These are phyloP conservation scores for Magnaporthiopsis poae DNA, from an alignment of 2,329 filamentous ascomycete genomes.

Conservation along the genomic window DNA sequence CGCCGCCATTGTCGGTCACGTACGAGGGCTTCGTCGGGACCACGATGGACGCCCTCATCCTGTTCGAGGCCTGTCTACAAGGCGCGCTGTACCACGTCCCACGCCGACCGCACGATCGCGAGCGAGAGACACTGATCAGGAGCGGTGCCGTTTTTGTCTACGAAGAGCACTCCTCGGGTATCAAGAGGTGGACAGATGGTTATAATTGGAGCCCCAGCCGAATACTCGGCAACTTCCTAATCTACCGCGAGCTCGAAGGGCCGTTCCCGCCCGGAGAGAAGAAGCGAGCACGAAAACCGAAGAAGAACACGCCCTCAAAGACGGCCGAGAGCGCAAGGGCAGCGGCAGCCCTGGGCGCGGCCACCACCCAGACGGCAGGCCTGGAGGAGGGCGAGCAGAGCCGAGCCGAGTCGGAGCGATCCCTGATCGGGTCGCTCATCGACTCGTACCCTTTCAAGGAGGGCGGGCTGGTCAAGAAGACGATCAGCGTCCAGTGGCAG, in stretches of 20 bases:
- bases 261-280: constrained; percentile 75
- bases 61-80: constrained; percentile 69
- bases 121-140: constrained; percentile 64
- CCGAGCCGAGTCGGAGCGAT: constrained; percentile 21
- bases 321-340: background rate
- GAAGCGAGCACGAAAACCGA: constrained; percentile 65
- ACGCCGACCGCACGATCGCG: constrained; percentile 75
- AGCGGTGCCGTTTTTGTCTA: constrained; percentile 87
- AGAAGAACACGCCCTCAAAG: constrained; percentile 14
- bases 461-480: constrained; percentile 81
- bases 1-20: constrained; percentile 1
- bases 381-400: constrained; percentile 1
- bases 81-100: constrained; percentile 66
- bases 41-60: constrained; percentile 64
- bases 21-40: constrained; percentile 49
- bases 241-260: constrained; percentile 73
- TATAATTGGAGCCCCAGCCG: constrained; percentile 83
- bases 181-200: constrained; percentile 90
- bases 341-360: background rate
- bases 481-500: constrained; percentile 67
- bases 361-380: background rate
- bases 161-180: constrained; percentile 79
- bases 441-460: constrained; percentile 83
- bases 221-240: constrained; percentile 73
- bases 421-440: constrained; percentile 69